Percentiles rank a stretch among this genome's conserved stretches.
Conservation (phyloP, 352 stramenopile species). For the Globisporangium canariense region DNA sequence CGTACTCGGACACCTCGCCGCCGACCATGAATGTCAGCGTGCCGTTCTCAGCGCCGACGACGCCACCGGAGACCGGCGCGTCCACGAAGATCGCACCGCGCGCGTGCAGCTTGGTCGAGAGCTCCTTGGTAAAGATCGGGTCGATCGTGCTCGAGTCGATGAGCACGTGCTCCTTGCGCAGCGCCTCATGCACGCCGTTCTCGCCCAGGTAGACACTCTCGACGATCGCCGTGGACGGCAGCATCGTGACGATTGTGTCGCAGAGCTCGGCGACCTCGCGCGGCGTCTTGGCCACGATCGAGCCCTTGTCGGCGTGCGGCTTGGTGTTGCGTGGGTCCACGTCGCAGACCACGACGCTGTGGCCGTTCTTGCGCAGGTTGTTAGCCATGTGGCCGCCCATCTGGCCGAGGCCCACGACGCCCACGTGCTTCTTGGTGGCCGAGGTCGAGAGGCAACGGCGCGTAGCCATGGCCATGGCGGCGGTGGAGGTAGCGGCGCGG, state of each 20-base stretch:
- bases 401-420: constrained; percentile 92
- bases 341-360: constrained; percentile 82
- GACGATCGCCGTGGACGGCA: constrained; percentile 90
- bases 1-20: constrained; percentile 55
- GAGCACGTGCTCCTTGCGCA: constrained; percentile 80
- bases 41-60: constrained; percentile 92
- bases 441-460: constrained; percentile 14
- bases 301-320: constrained; percentile 49
- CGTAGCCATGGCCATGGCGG: not conserved
- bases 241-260: constrained; percentile 93
- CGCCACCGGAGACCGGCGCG: constrained; percentile 95
- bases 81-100: constrained; percentile 85
- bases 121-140: constrained; percentile 87
- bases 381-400: constrained; percentile 93
- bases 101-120: constrained; percentile 65
- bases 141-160: constrained; percentile 97
- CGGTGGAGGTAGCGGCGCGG: not conserved
- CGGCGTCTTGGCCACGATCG: constrained; percentile 45
- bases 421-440: constrained; percentile 48
- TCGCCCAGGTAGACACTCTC: constrained; percentile 71
- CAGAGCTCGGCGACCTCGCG: constrained; percentile 76
- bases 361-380: constrained; percentile 85
- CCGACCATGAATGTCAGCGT: constrained; percentile 99
- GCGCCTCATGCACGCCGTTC: constrained; percentile 65
- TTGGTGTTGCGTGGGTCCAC: constrained; percentile 48